phyloP scores from a whole-genome alignment of 257 asterid species.

The Nicotiana obtusifolia region DNA sequence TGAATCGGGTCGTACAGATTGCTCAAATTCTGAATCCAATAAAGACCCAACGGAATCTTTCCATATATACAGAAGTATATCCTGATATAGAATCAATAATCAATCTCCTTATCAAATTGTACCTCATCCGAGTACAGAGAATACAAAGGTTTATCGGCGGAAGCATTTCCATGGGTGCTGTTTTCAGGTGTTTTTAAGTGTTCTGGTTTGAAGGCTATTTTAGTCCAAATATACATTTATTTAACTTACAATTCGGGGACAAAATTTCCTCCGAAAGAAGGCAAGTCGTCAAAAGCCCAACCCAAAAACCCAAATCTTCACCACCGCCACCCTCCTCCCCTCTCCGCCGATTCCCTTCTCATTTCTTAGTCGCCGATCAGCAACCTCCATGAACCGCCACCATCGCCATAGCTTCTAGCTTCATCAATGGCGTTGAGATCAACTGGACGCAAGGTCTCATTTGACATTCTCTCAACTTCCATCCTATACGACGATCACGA shows the following conservation, averaged over 20 bases:
- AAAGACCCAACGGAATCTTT: constrained; percentile 43
- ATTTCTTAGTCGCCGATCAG: neutral
- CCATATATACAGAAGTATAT: constrained; percentile 29
- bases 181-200: no score
- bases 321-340: neutral
- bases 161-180: no score
- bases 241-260: no score
- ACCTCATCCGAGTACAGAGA: constrained; percentile 25
- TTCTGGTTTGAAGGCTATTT: no score
- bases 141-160: no score
- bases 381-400: constrained; percentile 4
- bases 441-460: constrained; percentile 52
- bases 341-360: neutral
- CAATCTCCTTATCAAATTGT: constrained; percentile 32
- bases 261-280: no score
- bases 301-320: neutral
- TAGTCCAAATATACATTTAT: no score
- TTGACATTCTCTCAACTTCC: constrained; percentile 44
- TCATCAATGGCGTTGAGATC: constrained; percentile 49
- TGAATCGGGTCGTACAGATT: constrained; percentile 14
- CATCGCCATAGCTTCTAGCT: neutral
- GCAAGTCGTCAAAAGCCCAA: neutral
- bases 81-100: constrained; percentile 60
- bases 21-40: constrained; percentile 28
- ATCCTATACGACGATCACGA: constrained; percentile 32